A percentile compares a stretch with the other conserved stretches of the same genome.
These are phyloP conservation scores for Pythium aphanidermatum DNA, from an alignment of 352 stramenopile species.

Conservation along the genomic window DNA sequence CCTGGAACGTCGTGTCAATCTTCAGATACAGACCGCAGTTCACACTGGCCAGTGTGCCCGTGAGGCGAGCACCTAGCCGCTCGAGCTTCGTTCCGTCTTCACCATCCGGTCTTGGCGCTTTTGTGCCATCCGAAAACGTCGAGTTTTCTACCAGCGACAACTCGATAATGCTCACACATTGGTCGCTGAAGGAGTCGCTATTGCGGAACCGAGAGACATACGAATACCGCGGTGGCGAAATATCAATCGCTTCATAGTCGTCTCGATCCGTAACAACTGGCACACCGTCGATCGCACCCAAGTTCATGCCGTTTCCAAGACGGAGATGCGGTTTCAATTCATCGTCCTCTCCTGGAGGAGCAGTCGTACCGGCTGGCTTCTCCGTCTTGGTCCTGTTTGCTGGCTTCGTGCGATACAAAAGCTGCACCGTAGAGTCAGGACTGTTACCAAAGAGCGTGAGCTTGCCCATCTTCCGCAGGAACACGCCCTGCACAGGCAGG, in stretches of 20 bases:
- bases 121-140: conserved; percentile 3
- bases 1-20: conserved; percentile 68
- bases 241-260: conserved; percentile 63
- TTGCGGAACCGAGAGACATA: conserved; percentile 75
- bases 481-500: conserved; percentile 77
- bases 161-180: conserved; percentile 80
- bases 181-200: conserved; percentile 76
- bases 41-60: conserved; percentile 61
- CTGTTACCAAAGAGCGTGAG: conserved; percentile 83
- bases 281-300: conserved; percentile 59
- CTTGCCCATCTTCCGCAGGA: conserved; percentile 59
- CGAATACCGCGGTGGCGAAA: conserved; percentile 74
- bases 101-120: conserved; percentile 19
- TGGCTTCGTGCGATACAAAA: conserved; percentile 49
- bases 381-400: conserved; percentile 4
- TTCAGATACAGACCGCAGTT: conserved; percentile 76
- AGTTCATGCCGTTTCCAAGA: conserved; percentile 40
- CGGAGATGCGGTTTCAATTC: conserved; percentile 34
- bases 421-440: conserved; percentile 67
- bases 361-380: conserved; percentile 1
- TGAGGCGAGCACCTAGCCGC: conserved; percentile 24
- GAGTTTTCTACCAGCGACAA: conserved; percentile 49
- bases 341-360: conserved; percentile 23
- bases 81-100: conserved; percentile 20
- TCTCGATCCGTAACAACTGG: conserved; percentile 51